Base-by-base conservation (phyloP, 192 early-diverging fungal genomes). In the Thamnidium elegans region DNA sequence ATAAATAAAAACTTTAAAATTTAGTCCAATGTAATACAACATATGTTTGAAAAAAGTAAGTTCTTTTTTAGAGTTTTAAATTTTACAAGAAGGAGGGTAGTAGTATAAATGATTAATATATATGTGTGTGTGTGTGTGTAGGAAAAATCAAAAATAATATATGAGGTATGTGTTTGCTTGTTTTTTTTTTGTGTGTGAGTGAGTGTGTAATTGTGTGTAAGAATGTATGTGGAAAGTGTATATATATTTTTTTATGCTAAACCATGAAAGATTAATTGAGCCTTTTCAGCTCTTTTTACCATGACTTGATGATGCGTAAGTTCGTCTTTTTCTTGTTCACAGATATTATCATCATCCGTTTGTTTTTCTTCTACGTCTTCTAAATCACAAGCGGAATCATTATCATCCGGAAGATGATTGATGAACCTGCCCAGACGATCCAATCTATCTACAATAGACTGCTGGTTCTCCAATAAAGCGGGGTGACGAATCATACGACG, bases 401-500 rank as follows among this genome's bases (percentile, higher is more conserved):
- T 30, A 20, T 63, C 61, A 3, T 39, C 47, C 9, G 32, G 32
- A 31, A 31, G 32, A 14, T 63, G 48, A 20, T 47, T 26, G 1
- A 63, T 48, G 19, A 36, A 63, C 4, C 61, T 26, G 9, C 31
- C 19, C 0, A 63, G 31, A 5, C 47, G 61, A 39, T 47, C 50
- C n/a, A 63, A 31, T 1, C 61, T 46, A 42, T 50, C 47, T 23
- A 63, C 47, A 48, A 63, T 26, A 42, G 23, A 50, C 34, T 63
- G 50, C 13, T 63, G 48, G 17, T 46, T 31, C n/a, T 31, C n/a
- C 7, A 63, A 47, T 8, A 63, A 50, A 6, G 50, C 34, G 1
- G 61, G 61, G 15, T 32, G 48, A 1, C 61, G 21, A 50, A 63
- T 50, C 61, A 63, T 63, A 34, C 61, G 61, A 34, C 61, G 34